Base-by-base conservation (phyloP, 768 basidiomycete genomes). In the Russula sp. region DNA sequence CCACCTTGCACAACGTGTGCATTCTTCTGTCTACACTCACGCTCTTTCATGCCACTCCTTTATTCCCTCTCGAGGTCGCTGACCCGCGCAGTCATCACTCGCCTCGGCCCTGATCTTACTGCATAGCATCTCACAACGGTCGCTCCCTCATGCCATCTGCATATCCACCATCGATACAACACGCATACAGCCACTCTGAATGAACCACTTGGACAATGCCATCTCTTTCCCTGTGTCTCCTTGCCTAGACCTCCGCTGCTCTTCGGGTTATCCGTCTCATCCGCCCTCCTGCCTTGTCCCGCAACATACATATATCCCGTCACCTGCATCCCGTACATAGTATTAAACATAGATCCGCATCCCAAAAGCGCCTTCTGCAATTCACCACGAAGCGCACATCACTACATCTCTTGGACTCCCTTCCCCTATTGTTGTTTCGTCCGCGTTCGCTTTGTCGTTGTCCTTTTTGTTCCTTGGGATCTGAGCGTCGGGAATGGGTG, bases 301-400 rank as follows among this genome's bases (percentile, higher is more conserved):
- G 48, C 63, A 60, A 44, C 48, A 60, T 55, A 51, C 59, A 60
- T 53, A 60, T 55, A 18, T 56, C 40, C 53, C 48, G 22, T 60
- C 32, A 64, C 54, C 58, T 56, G 63, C 58, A 64, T 60, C 49
- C 58, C 58, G 54, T 60, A 59, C 63, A 64, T 60, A 64, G 53
- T 39, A 64, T 49, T 34, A 55, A 49, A 6, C 57, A 55, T 64
- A 60, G 58, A 64, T 51, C 49, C 51, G 58, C 63, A 64, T 39
- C 55, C 39, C 63, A 55, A 64, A 63, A 64, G 63, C 58, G 63
- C 40, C 58, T 45, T 48, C 47, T 31, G 63, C 40, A 18, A 18
- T 34, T 39, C 20, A 22, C 59, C 14, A 53, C 54, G n/a, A 49
- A 51, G 63, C 63, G 63, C 63, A 64, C 63, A 64, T 51, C 63